Percentiles rank a stretch among this genome's conserved stretches.
These are phyloP conservation scores for Vararia minispora DNA, from an alignment of 768 basidiomycete species.

Conservation along the genomic window DNA sequence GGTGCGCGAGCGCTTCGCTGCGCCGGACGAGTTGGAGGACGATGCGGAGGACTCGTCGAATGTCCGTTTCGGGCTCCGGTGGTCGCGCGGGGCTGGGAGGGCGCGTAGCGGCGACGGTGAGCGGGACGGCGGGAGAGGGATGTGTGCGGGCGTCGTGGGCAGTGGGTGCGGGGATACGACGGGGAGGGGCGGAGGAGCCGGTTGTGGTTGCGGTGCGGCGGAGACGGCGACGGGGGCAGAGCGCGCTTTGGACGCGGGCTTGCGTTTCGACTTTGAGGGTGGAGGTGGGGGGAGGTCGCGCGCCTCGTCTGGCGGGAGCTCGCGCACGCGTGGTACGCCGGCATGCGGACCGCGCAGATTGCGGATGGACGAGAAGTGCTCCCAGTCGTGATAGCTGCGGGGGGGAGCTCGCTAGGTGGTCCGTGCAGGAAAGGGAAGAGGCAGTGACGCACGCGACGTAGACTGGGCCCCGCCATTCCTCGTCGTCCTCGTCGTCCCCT, in stretches of 20 bases:
- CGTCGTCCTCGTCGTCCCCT: constrained; percentile 18
- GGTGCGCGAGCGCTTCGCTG: constrained; percentile 21
- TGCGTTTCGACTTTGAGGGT: constrained; percentile 14
- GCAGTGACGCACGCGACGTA: constrained; percentile 70
- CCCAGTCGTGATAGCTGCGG: constrained; percentile 81
- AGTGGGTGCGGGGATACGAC: background rate
- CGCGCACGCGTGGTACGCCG: constrained; percentile 56
- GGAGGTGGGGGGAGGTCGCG: constrained; percentile 21
- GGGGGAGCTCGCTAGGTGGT: constrained; percentile 1
- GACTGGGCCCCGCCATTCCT: constrained; percentile 31
- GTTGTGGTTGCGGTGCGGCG: constrained; percentile 8
- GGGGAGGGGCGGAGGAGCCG: constrained; percentile 1
- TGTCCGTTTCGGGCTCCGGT: constrained; percentile 45
- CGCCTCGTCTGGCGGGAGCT: constrained; percentile 28
- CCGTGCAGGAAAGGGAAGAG: constrained; percentile 9
- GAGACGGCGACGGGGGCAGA: constrained; percentile 3
- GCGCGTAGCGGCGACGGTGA: constrained; percentile 22
- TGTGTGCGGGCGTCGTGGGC: constrained; percentile 22
- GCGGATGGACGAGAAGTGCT: constrained; percentile 90
- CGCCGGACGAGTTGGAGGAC: constrained; percentile 21
- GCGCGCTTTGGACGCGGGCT: constrained; percentile 16
- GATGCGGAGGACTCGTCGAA: constrained; percentile 46
- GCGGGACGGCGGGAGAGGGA: constrained; percentile 26
- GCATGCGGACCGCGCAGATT: constrained; percentile 77
- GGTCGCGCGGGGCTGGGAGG: constrained; percentile 20